Evolutionary conservation across 1,284 basidiomycete species (phyloP), one percentile per base, ranked within the genome.

Genomic region (Ustilago sp.): DNA sequence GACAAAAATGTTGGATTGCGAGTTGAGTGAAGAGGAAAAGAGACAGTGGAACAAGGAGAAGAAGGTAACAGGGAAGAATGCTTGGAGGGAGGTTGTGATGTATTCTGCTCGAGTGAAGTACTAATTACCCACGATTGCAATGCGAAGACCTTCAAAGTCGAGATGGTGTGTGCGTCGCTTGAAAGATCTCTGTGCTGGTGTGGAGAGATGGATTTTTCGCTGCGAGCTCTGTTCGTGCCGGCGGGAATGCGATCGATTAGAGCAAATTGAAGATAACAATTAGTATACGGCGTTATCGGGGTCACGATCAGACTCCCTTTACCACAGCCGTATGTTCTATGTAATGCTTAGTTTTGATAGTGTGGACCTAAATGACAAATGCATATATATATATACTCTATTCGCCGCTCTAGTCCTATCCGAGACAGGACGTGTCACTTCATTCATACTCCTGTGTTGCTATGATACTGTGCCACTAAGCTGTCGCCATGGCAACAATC

Each of bases 81-180:
- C 56, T 13, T 77, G 74, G 74, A 68, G 54, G 34, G 65, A 76
- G 13, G 74, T 77, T 3, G 58, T 59, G 32, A 69, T 77, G 74
- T 77, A 77, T 57, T 73, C 69, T 28, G 74, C 74, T n/a, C 41
- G 74, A 53, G 74, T 77, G n/a, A 77, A 77, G 74, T 77, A 76
- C 41, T 76, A 57, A 50, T n/a, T 9, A 9, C 8, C 13, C 17
- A 11, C 28, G 4, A 23, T 19, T 48, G 47, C 47, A 31, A 28
- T 31, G 19, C n/a, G 5, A 28, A 23, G n/a, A 31, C 47, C 8
- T 8, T 28, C 3, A 36, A 5, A 35, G 38, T 3, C 15, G 39
- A 38, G 7, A 19, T 8, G 43, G 8, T 19, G 7, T 19, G 11
- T 19, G 43, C 43, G n/a, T 45, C 6, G n/a, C 17, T 45, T 45